Conservation (phyloP, 2,329 filamentous ascomycete species). For the Nothomitra cinnamomea region DNA sequence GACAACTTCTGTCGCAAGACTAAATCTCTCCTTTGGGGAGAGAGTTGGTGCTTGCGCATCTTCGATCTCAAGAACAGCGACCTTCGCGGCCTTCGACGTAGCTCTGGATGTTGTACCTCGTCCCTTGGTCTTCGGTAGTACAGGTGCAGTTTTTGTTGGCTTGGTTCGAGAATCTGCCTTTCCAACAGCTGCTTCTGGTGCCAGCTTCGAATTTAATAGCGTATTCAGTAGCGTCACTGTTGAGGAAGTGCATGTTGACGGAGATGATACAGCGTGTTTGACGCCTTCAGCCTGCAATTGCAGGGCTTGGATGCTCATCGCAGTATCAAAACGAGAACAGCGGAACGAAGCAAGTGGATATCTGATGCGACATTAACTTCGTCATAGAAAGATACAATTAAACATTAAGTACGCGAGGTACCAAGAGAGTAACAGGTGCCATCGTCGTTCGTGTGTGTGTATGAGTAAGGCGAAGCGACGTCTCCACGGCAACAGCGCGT, state of each 20-base stretch:
- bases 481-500: conserved; percentile 3
- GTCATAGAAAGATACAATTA: neutral
- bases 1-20: conserved; percentile 55
- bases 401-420: neutral
- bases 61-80: conserved; percentile 6
- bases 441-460: too few relatives aligned
- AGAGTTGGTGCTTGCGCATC: conserved; percentile 27
- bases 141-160: neutral
- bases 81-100: neutral
- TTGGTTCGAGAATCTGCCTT: conserved; percentile 13
- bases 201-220: conserved; percentile 25
- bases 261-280: conserved; percentile 35
- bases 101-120: neutral
- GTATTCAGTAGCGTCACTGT: conserved; percentile 29
- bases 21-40: conserved; percentile 41
- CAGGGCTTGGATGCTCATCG: conserved; percentile 17
- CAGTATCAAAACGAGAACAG: conserved; percentile 15
- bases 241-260: conserved; percentile 30
- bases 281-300: conserved; percentile 26
- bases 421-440: neutral
- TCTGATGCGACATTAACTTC: too few relatives aligned
- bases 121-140: neutral
- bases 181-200: conserved; percentile 14
- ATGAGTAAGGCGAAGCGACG: conserved; percentile 1
- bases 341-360: too few relatives aligned